phyloP scores from a whole-genome alignment of 352 stramenopile species.

The Pythium diclinum region DNA sequence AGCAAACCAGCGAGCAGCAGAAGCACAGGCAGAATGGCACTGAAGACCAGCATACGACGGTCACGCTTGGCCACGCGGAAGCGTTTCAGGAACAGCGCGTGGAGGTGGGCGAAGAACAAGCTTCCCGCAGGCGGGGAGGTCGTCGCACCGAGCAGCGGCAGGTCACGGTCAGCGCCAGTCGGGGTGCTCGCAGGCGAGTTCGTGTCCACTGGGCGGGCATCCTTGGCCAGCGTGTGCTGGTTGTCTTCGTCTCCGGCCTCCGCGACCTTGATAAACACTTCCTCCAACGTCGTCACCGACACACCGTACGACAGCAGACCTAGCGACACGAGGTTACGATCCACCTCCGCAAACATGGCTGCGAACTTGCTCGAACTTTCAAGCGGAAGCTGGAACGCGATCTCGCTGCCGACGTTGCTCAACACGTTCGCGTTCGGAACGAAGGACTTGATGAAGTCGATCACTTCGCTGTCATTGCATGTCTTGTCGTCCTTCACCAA shows the following conservation, averaged over 20 bases:
- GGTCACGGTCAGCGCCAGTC: no score
- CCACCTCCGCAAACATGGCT: no score
- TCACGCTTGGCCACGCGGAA: constrained; percentile 59
- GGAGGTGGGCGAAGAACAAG: no score
- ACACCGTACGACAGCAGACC: constrained; percentile 90
- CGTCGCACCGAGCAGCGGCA: no score
- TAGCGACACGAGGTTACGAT: no score
- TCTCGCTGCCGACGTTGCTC: constrained; percentile 70
- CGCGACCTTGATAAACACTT: constrained; percentile 91
- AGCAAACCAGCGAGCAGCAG: no score
- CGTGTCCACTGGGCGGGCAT: no score
- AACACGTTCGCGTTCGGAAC: no score
- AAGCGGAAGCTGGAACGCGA: constrained; percentile 71
- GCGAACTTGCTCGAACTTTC: no score
- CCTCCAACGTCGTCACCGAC: constrained; percentile 94
- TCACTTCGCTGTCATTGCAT: constrained; percentile 23
- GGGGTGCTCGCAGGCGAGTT: no score
- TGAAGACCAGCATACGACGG: constrained; percentile 52
- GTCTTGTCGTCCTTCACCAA: constrained; percentile 26
- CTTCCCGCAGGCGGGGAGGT: no score
- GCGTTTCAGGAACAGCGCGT: constrained; percentile 56
- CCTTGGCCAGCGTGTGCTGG: constrained; percentile 23
- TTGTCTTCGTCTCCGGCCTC: constrained; percentile 26
- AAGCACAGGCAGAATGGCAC: constrained; percentile 48
- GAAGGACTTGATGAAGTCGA: constrained; percentile 37